These are phyloP conservation scores for Aphelidium insulamus DNA, from an alignment of 371 early-diverging fungal species.

Conservation along the genomic window DNA sequence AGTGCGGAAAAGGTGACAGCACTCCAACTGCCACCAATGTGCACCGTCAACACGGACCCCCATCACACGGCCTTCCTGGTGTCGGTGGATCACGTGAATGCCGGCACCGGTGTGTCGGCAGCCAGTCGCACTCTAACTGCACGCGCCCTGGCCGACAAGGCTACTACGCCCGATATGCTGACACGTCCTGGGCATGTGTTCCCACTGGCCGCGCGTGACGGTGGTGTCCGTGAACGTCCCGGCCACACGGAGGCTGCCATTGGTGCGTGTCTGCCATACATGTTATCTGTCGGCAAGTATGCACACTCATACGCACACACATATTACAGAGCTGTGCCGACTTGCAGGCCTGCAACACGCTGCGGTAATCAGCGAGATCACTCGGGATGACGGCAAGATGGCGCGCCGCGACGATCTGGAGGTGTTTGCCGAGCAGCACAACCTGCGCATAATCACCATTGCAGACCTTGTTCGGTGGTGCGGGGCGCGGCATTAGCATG, in stretches of 20 bases:
- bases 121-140: conserved; percentile 66
- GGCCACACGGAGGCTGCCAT: conserved; percentile 90
- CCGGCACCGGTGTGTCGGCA: conserved; percentile 82
- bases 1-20: conserved; percentile 47
- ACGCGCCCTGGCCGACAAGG: conserved; percentile 45
- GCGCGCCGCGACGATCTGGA: conserved; percentile 77
- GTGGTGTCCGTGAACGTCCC: conserved; percentile 54
- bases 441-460: conserved; percentile 69
- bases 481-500: no score
- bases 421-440: conserved; percentile 53
- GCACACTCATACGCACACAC: no score
- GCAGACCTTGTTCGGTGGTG: conserved; percentile 54
- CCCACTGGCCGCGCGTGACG: conserved; percentile 56
- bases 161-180: conserved; percentile 39
- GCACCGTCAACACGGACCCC: conserved; percentile 61
- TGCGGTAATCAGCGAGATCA: conserved; percentile 77
- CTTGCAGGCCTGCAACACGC: conserved; percentile 56
- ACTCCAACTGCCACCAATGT: conserved; percentile 78
- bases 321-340: conserved; percentile 53
- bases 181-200: conserved; percentile 83
- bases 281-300: background rate
- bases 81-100: conserved; percentile 58
- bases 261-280: conserved; percentile 5
- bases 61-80: conserved; percentile 82
- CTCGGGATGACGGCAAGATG: conserved; percentile 81